Percentiles rank a stretch among this genome's conserved stretches.
Evolutionary conservation across 176 grass and related monocot genomes (phyloP).

Genomic region (Rhynchospora pubera): DNA sequence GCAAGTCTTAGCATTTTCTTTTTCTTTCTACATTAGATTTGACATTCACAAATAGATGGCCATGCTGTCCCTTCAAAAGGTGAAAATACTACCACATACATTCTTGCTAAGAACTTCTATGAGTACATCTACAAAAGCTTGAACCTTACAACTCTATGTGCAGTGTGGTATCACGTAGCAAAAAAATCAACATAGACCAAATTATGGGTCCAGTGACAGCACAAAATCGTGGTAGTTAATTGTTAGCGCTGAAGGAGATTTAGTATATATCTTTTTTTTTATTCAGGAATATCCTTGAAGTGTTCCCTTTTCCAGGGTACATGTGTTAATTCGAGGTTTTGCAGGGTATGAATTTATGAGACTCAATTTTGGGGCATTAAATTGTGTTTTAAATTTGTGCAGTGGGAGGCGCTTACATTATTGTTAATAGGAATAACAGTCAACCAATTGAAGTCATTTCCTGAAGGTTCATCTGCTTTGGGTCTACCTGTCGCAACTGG

Average conservation of each 20-base stretch:
- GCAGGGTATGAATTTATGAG: slow-evolving; percentile 12
- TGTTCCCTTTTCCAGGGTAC: not conserved
- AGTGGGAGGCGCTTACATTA: slow-evolving; percentile 96
- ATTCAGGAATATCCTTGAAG: not conserved
- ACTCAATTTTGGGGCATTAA: slow-evolving; percentile 36
- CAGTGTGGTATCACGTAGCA: not conserved
- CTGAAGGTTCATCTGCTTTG: slow-evolving; percentile 71
- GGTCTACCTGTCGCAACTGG: slow-evolving; percentile 81
- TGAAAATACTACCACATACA: not conserved
- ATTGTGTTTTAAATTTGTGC: slow-evolving; percentile 15
- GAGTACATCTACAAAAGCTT: not conserved
- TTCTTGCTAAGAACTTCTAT: not conserved
- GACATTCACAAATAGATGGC: not conserved
- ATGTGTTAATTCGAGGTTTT: not conserved
- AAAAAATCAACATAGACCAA: not conserved
- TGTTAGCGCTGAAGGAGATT: not conserved
- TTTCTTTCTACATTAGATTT: slow-evolving; percentile 1
- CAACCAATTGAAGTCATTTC: slow-evolving; percentile 85
- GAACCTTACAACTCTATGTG: not conserved
- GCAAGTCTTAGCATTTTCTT: slow-evolving; percentile 33
- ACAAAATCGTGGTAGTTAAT: not conserved
- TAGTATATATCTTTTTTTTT: not conserved
- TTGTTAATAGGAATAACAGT: slow-evolving; percentile 96
- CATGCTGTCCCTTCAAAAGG: not conserved
- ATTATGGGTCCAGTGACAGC: not conserved